A percentile compares a stretch with the other conserved stretches of the same genome.
These are phyloP conservation scores for Fusarium albosuccineum DNA, from an alignment of 2,329 filamentous ascomycete species.

Conservation along the genomic window DNA sequence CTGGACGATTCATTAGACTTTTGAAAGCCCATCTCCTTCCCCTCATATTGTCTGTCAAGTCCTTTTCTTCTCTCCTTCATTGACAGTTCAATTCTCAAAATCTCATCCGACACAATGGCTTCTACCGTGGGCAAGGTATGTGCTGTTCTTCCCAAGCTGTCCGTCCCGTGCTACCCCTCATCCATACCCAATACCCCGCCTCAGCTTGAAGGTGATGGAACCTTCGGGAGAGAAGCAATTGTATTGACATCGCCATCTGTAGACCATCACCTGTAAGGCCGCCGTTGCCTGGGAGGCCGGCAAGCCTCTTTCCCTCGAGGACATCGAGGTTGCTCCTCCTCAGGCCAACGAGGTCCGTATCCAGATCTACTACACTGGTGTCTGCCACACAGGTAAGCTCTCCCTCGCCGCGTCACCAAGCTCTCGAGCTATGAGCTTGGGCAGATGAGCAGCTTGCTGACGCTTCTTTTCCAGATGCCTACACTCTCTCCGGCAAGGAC, in stretches of 20 bases:
- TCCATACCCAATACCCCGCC: conserved; percentile 39
- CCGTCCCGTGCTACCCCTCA: conserved; percentile 30
- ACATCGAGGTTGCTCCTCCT: conserved; percentile 91
- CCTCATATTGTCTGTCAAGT: conserved; percentile 32
- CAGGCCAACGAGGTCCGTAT: conserved; percentile 96
- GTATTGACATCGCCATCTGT: conserved; percentile 33
- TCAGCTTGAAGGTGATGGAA: conserved; percentile 11
- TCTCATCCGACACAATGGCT: conserved; percentile 55
- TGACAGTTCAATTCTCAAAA: conserved; percentile 24
- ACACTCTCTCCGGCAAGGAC: conserved; percentile 95
- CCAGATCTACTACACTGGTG: conserved; percentile 96
- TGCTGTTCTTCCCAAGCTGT: conserved; percentile 20
- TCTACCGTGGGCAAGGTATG: conserved; percentile 67
- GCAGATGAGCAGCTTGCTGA: conserved; percentile 19
- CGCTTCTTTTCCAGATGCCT: conserved; percentile 74
- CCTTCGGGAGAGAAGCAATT: conserved; percentile 20
- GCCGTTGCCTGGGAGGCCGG: conserved; percentile 98
- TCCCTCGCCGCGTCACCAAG: conserved; percentile 21
- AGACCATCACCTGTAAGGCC: conserved; percentile 98
- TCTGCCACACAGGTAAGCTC: conserved; percentile 90
- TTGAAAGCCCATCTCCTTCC: conserved; percentile 31
- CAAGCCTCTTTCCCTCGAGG: conserved; percentile 89
- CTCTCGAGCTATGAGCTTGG: conserved; percentile 5
- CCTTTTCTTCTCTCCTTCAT: conserved; percentile 24
- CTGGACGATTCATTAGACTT: conserved; percentile 14